Conservation (phyloP, 2,329 filamentous ascomycete species). For the Cercospora zeina region DNA sequence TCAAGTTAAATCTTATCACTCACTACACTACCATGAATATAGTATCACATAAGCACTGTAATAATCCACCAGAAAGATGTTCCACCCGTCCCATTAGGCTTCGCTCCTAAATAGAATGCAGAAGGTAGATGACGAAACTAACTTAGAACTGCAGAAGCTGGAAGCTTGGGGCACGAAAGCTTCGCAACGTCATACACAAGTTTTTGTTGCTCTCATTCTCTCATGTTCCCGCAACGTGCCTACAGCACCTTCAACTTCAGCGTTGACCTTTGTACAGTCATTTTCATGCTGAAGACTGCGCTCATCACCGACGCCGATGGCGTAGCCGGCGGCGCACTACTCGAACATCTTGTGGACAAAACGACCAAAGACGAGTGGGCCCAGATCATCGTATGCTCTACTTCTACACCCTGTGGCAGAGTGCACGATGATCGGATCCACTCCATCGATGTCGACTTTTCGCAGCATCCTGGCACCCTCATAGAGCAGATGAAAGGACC, state of each 20-base stretch:
- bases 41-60: no score
- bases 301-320: constrained; percentile 43
- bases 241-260: not conserved
- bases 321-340: constrained; percentile 41
- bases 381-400: constrained; percentile 40
- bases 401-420: constrained; percentile 29
- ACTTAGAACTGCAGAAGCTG: not conserved
- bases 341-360: constrained; percentile 39
- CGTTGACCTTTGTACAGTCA: not conserved
- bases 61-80: no score
- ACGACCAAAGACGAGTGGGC: constrained; percentile 28
- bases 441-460: constrained; percentile 41
- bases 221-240: not conserved
- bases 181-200: not conserved
- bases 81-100: no score
- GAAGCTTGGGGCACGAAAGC: not conserved
- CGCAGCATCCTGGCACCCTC: constrained; percentile 21
- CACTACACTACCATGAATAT: no score
- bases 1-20: no score
- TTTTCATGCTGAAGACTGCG: constrained; percentile 25
- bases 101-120: no score
- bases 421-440: constrained; percentile 37
- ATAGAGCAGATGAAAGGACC: constrained; percentile 22
- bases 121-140: no score
- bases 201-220: not conserved